phyloP scores from a whole-genome alignment of 306 rosid genomes.

The Quercus parvula region DNA sequence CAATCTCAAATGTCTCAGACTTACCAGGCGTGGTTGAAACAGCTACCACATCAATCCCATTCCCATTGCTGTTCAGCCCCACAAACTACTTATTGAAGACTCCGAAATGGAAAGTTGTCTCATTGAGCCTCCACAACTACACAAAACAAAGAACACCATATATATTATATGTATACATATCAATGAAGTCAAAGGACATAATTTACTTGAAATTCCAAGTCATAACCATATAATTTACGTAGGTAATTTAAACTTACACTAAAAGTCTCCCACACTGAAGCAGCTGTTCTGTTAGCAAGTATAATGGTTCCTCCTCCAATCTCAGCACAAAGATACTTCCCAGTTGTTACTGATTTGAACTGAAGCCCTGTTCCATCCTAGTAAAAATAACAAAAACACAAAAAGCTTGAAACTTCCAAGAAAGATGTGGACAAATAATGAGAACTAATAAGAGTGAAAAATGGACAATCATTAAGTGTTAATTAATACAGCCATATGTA shows the following conservation, averaged over 20 bases:
- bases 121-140: too few species aligned
- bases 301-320: conserved; percentile 65
- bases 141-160: too few species aligned
- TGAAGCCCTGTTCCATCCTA: conserved; percentile 74
- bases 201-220: not conserved
- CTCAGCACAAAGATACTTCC: conserved; percentile 58
- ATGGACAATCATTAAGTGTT: not conserved
- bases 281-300: conserved; percentile 61
- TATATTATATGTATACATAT: too few species aligned
- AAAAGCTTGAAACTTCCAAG: not conserved
- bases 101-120: too few species aligned
- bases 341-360: conserved; percentile 55
- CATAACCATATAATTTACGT: not conserved
- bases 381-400: not conserved
- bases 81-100: too few species aligned
- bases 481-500: not conserved
- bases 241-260: conserved; percentile 19
- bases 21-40: too few species aligned
- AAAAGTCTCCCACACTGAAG: conserved; percentile 78
- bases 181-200: too few species aligned
- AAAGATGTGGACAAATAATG: not conserved
- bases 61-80: too few species aligned
- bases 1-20: too few species aligned
- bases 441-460: not conserved
- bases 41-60: too few species aligned